phyloP scores from a whole-genome alignment of 495 filamentous ascomycete genomes.

The Chaetomidium leptoderma region DNA sequence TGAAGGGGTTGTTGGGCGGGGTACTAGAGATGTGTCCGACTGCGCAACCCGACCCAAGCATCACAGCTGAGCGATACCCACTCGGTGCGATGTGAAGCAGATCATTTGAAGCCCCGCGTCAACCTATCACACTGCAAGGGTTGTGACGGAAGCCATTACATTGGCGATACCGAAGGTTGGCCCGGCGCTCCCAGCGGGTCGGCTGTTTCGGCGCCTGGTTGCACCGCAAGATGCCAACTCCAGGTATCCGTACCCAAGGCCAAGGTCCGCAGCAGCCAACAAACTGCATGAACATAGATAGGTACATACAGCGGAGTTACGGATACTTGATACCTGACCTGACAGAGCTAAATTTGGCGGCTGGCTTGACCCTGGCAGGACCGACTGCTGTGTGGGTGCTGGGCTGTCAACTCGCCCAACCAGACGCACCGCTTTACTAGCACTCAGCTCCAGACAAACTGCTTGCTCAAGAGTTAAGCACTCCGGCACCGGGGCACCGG shows the following conservation, averaged over 20 bases:
- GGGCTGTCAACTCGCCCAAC: background rate
- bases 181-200: background rate
- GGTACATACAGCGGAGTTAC: no score
- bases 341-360: background rate
- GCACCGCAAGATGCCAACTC: background rate
- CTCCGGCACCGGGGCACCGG: no score
- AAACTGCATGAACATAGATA: background rate
- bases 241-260: background rate
- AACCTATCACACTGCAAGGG: background rate
- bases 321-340: background rate
- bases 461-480: no score
- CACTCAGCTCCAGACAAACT: no score
- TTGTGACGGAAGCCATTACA: background rate
- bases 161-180: background rate
- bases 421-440: no score
- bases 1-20: no score
- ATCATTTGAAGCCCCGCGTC: background rate
- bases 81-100: background rate
- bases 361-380: background rate
- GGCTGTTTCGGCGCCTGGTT: background rate
- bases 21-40: background rate
- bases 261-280: constrained; percentile 4
- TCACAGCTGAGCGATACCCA: background rate
- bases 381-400: background rate
- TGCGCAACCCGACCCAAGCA: background rate